A percentile compares a stretch with the other conserved stretches of the same genome.
These are phyloP conservation scores for Oidiodendron maius DNA, from an alignment of 495 filamentous ascomycete species.

Conservation along the genomic window DNA sequence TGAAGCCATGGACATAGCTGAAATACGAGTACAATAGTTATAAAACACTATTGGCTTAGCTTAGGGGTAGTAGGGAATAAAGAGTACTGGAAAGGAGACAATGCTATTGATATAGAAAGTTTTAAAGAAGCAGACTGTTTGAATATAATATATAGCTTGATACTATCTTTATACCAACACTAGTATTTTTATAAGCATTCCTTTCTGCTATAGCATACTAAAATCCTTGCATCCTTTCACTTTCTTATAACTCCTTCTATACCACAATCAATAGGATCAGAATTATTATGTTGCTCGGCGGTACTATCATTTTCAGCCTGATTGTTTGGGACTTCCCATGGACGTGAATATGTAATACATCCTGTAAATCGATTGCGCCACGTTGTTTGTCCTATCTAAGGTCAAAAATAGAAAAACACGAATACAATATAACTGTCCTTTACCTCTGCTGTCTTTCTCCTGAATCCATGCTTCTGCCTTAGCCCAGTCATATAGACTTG, in stretches of 20 bases:
- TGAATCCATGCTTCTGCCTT: constrained; percentile 10
- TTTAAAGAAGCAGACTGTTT: constrained; percentile 1
- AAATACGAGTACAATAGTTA: neutral
- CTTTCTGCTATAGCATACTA: neutral
- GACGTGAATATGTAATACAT: neutral
- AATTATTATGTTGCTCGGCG: constrained; percentile 5
- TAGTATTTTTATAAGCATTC: constrained; percentile 1
- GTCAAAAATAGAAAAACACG: constrained; percentile 5
- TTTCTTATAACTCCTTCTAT: neutral
- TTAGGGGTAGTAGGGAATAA: neutral
- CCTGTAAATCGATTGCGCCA: constrained; percentile 2
- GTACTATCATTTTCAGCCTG: constrained; percentile 2
- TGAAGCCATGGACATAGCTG: constrained; percentile 8
- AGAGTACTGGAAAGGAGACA: constrained; percentile 4
- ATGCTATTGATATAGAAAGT: constrained; percentile 1
- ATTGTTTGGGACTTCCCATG: neutral
- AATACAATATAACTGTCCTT: neutral
- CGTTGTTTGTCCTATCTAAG: constrained; percentile 3
- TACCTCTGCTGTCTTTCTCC: constrained; percentile 9
- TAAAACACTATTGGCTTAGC: constrained; percentile 2
- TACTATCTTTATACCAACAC: neutral
- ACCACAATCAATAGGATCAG: neutral
- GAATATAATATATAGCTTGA: neutral
- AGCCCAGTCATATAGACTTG: neutral
- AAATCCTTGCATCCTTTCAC: constrained; percentile 1